Percentiles rank a stretch among this genome's conserved stretches.
Evolutionary conservation across 2,329 filamentous ascomycete species (phyloP).

Genomic region (Fusarium nanum): DNA sequence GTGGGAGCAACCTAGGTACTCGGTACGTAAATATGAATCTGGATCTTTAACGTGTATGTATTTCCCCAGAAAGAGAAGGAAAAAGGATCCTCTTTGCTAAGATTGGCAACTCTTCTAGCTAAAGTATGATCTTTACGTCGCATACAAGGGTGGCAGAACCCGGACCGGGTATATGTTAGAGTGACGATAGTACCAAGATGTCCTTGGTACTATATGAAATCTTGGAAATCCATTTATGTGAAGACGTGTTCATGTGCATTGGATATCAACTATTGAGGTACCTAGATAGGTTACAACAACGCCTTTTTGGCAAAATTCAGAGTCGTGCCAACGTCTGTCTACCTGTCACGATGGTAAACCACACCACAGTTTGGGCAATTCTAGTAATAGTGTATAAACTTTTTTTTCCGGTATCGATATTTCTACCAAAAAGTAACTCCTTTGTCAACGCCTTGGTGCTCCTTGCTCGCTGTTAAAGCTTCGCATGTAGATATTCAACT

Average conservation of each 20-base stretch:
- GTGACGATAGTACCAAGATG: slow-evolving; percentile 4
- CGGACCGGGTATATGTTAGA: slow-evolving; percentile 39
- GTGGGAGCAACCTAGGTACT: neutral
- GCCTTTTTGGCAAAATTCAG: neutral
- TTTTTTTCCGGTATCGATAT: slow-evolving; percentile 33
- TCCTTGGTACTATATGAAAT: neutral
- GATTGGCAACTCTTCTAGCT: neutral
- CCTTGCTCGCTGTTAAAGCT: slow-evolving; percentile 44
- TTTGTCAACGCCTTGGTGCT: slow-evolving; percentile 41
- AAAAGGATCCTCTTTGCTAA: slow-evolving; percentile 18
- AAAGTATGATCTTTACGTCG: neutral
- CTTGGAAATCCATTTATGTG: neutral
- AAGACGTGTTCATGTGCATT: neutral
- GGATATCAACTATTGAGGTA: neutral
- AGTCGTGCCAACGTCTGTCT: slow-evolving; percentile 6
- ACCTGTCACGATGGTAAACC: slow-evolving; percentile 15
- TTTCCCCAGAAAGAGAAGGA: slow-evolving; percentile 37
- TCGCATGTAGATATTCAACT: slow-evolving; percentile 34
- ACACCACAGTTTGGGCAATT: neutral
- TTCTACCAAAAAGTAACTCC: slow-evolving; percentile 32
- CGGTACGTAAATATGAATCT: neutral
- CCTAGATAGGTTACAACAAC: neutral
- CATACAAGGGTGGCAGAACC: neutral
- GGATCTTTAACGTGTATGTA: slow-evolving; percentile 16
- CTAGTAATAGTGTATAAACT: slow-evolving; percentile 18